Evolutionary conservation across 176 grass and related monocot genomes (phyloP).

Genomic region (Triticum turgidum): DNA sequence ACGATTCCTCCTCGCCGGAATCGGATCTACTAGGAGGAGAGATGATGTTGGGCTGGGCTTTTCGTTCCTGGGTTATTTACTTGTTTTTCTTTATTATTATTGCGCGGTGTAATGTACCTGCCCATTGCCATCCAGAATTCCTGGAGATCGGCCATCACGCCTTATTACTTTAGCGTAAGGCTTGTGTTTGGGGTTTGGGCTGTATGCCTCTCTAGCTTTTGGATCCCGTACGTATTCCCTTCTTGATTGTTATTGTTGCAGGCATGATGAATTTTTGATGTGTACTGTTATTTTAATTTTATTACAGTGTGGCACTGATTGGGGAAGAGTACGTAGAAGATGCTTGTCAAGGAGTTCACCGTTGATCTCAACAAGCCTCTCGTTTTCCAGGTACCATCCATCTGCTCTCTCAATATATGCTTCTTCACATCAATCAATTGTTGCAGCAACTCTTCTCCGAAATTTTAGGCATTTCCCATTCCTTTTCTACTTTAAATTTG

Average conservation of each 20-base stretch:
- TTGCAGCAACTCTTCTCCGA: neutral
- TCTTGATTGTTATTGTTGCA: neutral
- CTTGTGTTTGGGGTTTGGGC: too few relatives aligned
- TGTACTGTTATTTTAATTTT: neutral
- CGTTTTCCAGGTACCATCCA: conserved; percentile 74
- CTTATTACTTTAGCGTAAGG: neutral
- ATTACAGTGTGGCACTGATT: conserved; percentile 4
- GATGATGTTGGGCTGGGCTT: too few relatives aligned
- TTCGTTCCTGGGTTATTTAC: too few relatives aligned
- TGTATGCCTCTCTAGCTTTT: neutral
- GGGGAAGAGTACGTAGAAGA: conserved; percentile 16
- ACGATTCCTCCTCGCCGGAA: too few relatives aligned
- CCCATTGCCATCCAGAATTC: neutral
- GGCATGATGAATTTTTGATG: conserved; percentile 11
- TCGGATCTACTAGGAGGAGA: too few relatives aligned
- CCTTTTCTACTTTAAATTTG: neutral
- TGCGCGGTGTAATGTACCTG: too few relatives aligned
- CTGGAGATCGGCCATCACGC: neutral
- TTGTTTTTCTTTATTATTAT: too few relatives aligned
- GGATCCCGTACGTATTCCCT: neutral
- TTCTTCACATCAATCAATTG: neutral
- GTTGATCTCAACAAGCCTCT: conserved; percentile 95
- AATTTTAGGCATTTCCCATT: neutral
- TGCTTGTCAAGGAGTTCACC: conserved; percentile 80
- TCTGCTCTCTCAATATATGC: neutral